Evolutionary conservation across 306 rosid species (phyloP), one percentile per base, ranked within the genome.

Genomic region (Castanea mollissima): DNA sequence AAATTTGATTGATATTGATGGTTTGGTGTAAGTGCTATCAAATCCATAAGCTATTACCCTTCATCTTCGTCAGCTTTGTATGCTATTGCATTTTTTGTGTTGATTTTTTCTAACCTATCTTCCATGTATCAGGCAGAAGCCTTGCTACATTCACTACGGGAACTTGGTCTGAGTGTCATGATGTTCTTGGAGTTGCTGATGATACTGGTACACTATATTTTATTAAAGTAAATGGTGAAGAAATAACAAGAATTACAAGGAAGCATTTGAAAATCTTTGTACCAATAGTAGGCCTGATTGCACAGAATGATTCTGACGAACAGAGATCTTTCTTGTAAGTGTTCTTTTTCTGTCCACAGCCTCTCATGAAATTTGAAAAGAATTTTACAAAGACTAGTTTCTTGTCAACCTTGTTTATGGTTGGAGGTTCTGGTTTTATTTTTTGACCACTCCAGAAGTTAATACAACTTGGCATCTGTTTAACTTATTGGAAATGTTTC

Each of bases 161-260:
- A 81, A 81, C 92, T 75, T 95, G 98, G 98, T 95, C 99, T 2
- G 94, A 89, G 59, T 87, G 86, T 70, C 93, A 90, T 73, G 91
- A 90, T 63, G 74, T 93, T 90, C 97, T 95, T 71, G 98, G 98
- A 65, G 90, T 95, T 81, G 88, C 82, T 74, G 98, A 93, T 75
- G 93, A 95, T 46, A 79, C 77, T 55, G 92, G 89, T 82, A 86
- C 93, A 9, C 73, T 95, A 34, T 91, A 89, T 90, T 91, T 95
- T 83, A 85, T 95, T 84, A 93, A 91, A 81, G 84, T 80, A 55
- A 90, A 83, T 29, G 99, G 98, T 55, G 97, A 90, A 64, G 92
- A 91, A 75, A 86, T 93, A 67, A 78, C 84, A 25, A 88, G 93
- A 88, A 77, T 91, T 85, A 35, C 58, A 6, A 88, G 85, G 91